Base-by-base conservation (phyloP, 2,329 filamentous ascomycete species). In the Amphichorda felina region DNA sequence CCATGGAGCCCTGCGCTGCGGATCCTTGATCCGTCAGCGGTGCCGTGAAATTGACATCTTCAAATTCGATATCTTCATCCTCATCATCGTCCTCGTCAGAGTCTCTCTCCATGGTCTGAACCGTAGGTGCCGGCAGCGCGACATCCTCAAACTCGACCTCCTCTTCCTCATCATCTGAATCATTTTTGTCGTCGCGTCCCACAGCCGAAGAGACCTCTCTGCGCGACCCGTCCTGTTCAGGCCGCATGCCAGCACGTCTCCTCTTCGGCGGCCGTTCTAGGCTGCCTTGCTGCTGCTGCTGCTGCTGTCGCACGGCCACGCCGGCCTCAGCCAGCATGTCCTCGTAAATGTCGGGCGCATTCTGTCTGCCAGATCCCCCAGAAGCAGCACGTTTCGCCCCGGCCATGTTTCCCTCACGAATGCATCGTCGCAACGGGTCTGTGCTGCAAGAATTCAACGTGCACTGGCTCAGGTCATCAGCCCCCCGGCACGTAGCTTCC, bases 121-220 rank as follows among this genome's bases (percentile, higher is more conserved):
- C 44, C 0, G 60, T 69, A 1, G 67, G 59, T 11, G 54, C 43
- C 1, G 70, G 69, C 3, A 69, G 69, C 4, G 51, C 43, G 2
- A 72, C 64, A 45, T 73, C 68, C 40, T 72, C 60, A 43, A 72
- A 71, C 30, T 67, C 60, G 16, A 65, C 37, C 10, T 58, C 55
- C 3, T 65, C 62, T 4, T 64, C 64, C 3, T 63, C 59, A 1
- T 61, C 55, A 2, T 55, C 57, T 2, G 54, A 56, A 0, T 51
- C 48, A 5, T 51, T 45, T 0, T 45, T 43, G 3, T 38, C 36
- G 8, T 42, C 39, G 15, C 38, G 39, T 39, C 31, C 34, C 42
- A 6, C 21, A 6, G 21, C 21, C 21, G 21, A 24, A 24, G 21
- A 24, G 6, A 10, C 21, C 21, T 24, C 21, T 24, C 21, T 10